Conservation (phyloP, 208 protist species). For the Leishmania major region DNA sequence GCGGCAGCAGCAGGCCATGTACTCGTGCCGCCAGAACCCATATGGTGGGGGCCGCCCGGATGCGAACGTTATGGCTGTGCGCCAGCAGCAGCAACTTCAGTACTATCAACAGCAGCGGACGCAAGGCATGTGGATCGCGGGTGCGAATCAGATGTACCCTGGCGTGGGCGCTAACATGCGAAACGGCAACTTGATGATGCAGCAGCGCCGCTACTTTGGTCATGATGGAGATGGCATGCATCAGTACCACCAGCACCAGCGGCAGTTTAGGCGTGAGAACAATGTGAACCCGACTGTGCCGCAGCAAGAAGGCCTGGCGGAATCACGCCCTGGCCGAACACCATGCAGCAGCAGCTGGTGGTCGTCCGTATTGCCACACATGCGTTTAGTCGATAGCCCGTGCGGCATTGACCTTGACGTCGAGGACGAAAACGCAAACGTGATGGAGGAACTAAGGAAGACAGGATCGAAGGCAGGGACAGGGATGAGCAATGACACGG, state of each 20-base stretch:
- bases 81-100: slow-evolving; percentile 14
- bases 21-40: neutral
- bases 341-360: slow-evolving; percentile 46
- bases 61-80: slow-evolving; percentile 24
- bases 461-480: slow-evolving; percentile 11
- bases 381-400: slow-evolving; percentile 44
- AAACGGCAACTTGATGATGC: slow-evolving; percentile 9
- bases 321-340: slow-evolving; percentile 29
- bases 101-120: slow-evolving; percentile 10
- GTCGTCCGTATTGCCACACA: slow-evolving; percentile 33
- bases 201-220: slow-evolving; percentile 4
- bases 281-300: slow-evolving; percentile 8
- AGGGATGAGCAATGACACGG: neutral
- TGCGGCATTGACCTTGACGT: slow-evolving; percentile 38
- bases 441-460: slow-evolving; percentile 28
- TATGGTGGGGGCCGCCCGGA: slow-evolving; percentile 3
- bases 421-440: slow-evolving; percentile 35
- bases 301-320: slow-evolving; percentile 24
- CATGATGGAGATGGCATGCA: slow-evolving; percentile 1
- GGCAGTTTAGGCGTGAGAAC: slow-evolving; percentile 10
- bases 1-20: slow-evolving; percentile 15
- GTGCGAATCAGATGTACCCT: slow-evolving; percentile 2
- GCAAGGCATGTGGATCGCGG: slow-evolving; percentile 7
- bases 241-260: slow-evolving; percentile 27
- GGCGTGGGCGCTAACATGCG: slow-evolving; percentile 15